A percentile compares a stretch with the other conserved stretches of the same genome.
Conservation (phyloP, 441 rosid species). For the Daphne laureola region DNA sequence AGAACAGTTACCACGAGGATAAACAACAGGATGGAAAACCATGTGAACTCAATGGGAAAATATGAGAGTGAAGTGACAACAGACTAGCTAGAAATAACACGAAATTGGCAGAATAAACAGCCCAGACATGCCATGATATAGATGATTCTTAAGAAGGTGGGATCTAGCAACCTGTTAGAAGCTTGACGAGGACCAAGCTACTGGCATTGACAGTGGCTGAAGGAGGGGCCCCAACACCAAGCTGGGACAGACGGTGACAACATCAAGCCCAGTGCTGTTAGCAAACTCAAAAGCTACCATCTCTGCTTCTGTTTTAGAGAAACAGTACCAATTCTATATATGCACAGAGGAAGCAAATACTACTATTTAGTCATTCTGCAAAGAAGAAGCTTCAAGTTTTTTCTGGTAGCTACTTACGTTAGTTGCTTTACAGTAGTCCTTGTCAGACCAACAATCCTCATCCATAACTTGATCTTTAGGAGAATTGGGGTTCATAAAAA, state of each 20-base stretch:
- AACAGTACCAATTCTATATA: slow-evolving; percentile 68
- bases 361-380: too few species aligned
- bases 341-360: neutral
- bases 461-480: slow-evolving; percentile 38
- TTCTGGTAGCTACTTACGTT: slow-evolving; percentile 24
- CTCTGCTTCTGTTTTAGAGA: slow-evolving; percentile 60
- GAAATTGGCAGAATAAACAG: too few species aligned
- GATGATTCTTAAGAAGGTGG: too few species aligned
- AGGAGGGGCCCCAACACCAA: slow-evolving; percentile 45
- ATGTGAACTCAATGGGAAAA: neutral
- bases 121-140: too few species aligned
- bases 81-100: neutral
- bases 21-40: too few species aligned
- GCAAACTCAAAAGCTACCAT: slow-evolving; percentile 51
- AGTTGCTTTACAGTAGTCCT: slow-evolving; percentile 52
- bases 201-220: slow-evolving; percentile 51
- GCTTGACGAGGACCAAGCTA: slow-evolving; percentile 37
- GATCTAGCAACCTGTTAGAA: slow-evolving; percentile 41
- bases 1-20: too few species aligned
- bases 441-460: slow-evolving; percentile 66
- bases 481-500: slow-evolving; percentile 50
- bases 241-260: slow-evolving; percentile 47
- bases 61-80: neutral
- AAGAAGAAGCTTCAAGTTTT: neutral
- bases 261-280: slow-evolving; percentile 35